These are phyloP conservation scores for Nakazawaea molendinolei DNA, from an alignment of 805 yeast species.

Conservation along the genomic window DNA sequence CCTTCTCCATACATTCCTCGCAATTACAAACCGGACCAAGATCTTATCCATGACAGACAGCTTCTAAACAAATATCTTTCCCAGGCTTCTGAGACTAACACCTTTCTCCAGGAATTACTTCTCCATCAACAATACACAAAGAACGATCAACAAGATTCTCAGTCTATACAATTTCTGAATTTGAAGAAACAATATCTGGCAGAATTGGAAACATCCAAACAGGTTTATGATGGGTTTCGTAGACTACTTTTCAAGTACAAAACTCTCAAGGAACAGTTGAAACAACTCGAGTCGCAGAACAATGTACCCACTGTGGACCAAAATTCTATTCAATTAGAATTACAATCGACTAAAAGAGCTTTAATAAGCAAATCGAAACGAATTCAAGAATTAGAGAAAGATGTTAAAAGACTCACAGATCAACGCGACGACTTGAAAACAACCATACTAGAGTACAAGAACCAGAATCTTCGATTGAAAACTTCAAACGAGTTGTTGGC, in stretches of 20 bases:
- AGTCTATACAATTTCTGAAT: slow-evolving; percentile 15
- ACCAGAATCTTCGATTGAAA: slow-evolving; percentile 9
- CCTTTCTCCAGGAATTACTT: slow-evolving; percentile 20
- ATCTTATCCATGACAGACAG: slow-evolving; percentile 1
- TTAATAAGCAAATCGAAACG: slow-evolving; percentile 14
- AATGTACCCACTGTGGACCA: slow-evolving; percentile 11
- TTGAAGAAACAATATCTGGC: slow-evolving; percentile 23
- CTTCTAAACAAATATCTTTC: slow-evolving; percentile 9
- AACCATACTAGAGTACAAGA: slow-evolving; percentile 11
- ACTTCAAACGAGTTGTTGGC: slow-evolving; percentile 6
- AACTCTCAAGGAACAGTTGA: slow-evolving; percentile 15
- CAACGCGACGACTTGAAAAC: slow-evolving; percentile 14
- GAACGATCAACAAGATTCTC: slow-evolving; percentile 11
- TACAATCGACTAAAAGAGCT: slow-evolving; percentile 20
- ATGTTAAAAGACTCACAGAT: slow-evolving; percentile 19
- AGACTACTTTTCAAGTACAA: slow-evolving; percentile 25
- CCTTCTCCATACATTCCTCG: slow-evolving; percentile 8
- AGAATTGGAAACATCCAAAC: slow-evolving; percentile 24
- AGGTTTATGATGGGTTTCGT: slow-evolving; percentile 26
- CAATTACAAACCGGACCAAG: slow-evolving; percentile 5
- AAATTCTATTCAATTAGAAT: slow-evolving; percentile 19
- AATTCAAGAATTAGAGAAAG: slow-evolving; percentile 16
- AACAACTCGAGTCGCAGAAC: neutral
- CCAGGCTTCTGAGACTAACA: slow-evolving; percentile 16
- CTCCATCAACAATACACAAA: slow-evolving; percentile 12